Base-by-base conservation (phyloP, 2,329 filamentous ascomycete genomes). In the Pyrenochaeta sp. region DNA sequence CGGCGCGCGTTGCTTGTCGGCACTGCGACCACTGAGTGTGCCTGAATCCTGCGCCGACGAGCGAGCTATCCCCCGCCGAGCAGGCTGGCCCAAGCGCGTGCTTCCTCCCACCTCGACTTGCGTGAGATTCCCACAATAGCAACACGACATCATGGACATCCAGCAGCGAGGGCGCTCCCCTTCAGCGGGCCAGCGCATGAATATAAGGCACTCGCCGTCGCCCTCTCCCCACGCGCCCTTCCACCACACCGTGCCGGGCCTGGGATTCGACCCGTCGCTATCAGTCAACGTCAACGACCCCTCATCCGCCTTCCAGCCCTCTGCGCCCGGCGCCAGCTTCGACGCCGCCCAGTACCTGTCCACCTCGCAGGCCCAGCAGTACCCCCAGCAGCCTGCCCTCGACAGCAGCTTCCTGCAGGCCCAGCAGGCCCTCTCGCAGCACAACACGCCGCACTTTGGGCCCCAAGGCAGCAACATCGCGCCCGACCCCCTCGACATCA, bases 161-260 rank as follows among this genome's bases (percentile, higher is more conserved):
- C 54, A 78, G 69, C 77, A 80, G 65, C 76, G 81, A 68, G 82
- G 82, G 67, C 83, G 83, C 65, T 86, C 84, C 59, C 81, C 80
- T 57, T 86, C 85, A 63, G 76, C 77, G 65, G 77, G 78, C 53
- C 78, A 81, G 58, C 68, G 61, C 67, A 69, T 76, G 75, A 79
- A 84, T 85, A 86, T 88, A 86, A 87, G 81, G 70, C 83, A 84
- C 69, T 81, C 76, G 57, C 84, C 83, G 71, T 86, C 85, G 61
- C 82, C 84, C 60, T 83, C 83, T 66, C 81, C 81, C 68, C 79
- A 69, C 62, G 70, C 72, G 71, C 77, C 77, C 60, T 81, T 80
- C 62, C 74, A 78, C 66, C 77, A 77, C 38, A 79, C 60, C 76
- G 85, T 54, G 19, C 42, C 56, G 39, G 83, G 82, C 64, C 77